Conservation (phyloP, 331 rosid species). For the Quercus phellos region DNA sequence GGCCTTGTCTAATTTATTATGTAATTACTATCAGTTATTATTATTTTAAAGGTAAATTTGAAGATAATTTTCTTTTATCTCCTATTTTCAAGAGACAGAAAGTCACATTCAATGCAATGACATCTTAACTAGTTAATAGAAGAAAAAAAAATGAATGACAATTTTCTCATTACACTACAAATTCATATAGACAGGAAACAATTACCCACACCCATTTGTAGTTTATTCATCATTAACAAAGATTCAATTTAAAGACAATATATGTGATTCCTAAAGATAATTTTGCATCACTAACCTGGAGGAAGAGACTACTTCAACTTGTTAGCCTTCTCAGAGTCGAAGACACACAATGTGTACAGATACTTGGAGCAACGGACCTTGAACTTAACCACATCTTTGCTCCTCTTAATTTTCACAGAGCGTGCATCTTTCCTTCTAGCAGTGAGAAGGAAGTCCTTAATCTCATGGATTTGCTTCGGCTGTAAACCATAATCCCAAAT, state of each 20-base stretch:
- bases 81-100: too few relatives aligned
- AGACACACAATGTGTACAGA: conserved; percentile 50
- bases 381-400: conserved; percentile 54
- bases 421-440: conserved; percentile 59
- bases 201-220: too few relatives aligned
- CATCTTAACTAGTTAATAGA: too few relatives aligned
- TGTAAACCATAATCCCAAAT: background rate
- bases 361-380: conserved; percentile 59
- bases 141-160: too few relatives aligned
- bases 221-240: too few relatives aligned
- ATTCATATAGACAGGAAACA: too few relatives aligned
- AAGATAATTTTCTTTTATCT: too few relatives aligned
- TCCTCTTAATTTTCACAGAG: conserved; percentile 48
- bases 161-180: too few relatives aligned
- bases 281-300: conserved; percentile 35
- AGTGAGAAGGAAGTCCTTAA: conserved; percentile 56
- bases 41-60: too few relatives aligned
- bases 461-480: conserved; percentile 59
- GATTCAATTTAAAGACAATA: background rate
- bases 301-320: conserved; percentile 68
- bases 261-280: background rate
- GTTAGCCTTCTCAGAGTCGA: conserved; percentile 55
- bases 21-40: too few relatives aligned
- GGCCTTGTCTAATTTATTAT: too few relatives aligned
- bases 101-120: too few relatives aligned